Evolutionary conservation across 176 grass and related monocot species (phyloP).

Genomic region (Bromus sterilis): DNA sequence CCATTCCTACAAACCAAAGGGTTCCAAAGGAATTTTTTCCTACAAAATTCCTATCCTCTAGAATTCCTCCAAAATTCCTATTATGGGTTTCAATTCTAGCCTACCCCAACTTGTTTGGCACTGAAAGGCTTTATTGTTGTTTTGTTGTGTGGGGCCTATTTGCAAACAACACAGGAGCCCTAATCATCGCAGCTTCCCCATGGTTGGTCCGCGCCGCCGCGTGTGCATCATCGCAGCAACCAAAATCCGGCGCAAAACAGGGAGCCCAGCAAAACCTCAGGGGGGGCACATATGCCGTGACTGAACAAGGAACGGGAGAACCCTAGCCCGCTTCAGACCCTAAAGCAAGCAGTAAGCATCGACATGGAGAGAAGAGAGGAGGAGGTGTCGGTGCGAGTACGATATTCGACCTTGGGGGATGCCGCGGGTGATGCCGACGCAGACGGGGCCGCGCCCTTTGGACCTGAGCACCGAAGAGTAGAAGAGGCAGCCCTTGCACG

Average conservation of each 20-base stretch:
- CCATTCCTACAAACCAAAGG: too few relatives aligned
- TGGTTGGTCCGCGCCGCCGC: background rate
- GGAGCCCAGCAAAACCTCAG: background rate
- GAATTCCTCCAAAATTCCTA: too few relatives aligned
- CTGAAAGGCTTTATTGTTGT: too few relatives aligned
- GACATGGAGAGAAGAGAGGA: background rate
- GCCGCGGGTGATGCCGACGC: conserved; percentile 62
- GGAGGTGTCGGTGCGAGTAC: background rate
- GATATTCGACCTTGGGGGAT: conserved; percentile 43
- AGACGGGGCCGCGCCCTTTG: conserved; percentile 45
- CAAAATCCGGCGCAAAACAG: background rate
- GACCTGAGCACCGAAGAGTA: conserved; percentile 78
- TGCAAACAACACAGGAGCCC: background rate
- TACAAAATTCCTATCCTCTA: too few relatives aligned
- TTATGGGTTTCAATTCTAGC: too few relatives aligned
- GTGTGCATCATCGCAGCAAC: background rate
- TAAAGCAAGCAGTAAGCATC: background rate
- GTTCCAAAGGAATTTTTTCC: too few relatives aligned
- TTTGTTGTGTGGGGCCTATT: background rate
- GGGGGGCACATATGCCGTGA: background rate
- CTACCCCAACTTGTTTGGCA: too few relatives aligned
- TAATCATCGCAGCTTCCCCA: background rate
- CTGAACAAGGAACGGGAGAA: background rate
- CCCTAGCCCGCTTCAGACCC: conserved; percentile 3
- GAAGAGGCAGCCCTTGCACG: conserved; percentile 89